Evolutionary conservation across 768 basidiomycete species (phyloP), one percentile per base, ranked within the genome.

Genomic region (Mycena amicta): DNA sequence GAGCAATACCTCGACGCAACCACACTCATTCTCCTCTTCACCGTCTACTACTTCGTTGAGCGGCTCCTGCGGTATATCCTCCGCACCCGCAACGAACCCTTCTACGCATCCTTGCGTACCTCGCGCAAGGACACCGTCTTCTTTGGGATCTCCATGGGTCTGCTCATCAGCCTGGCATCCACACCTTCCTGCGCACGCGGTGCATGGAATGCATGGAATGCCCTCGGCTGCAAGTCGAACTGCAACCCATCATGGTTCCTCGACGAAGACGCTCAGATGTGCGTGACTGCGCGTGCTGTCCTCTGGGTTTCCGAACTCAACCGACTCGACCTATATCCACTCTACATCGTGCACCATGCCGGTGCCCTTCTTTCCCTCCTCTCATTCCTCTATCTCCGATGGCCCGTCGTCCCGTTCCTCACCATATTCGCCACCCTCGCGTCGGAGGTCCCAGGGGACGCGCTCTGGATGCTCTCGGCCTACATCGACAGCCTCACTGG

Each of bases 231-330:
- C 55, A 31, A 59, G 18, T 54, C 57, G n/a, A 50, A 2, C 3
- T 25, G 53, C 2, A 53, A 55, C 12, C 59, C 62, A 23, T 30
- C 22, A 26, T 60, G 55, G 57, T 51, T 55, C 22, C 54, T 66
- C 53, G 59, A 59, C 53, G 50, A 53, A 0, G 63, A 64, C 41
- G 50, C 60, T n/a, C 46, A 41, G 31, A 59, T 55, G 29, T 66
- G 65, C 49, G 51, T 66, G 5, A 59, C 65, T 22, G 60, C 65
- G 23, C 45, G 65, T 31, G 65, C 65, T 11, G 55, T 66, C 22
- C 53, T 66, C 6, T 66, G 62, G 63, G 54, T 66, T 18, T 66
- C 62, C 3, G 65, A 66, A 45, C 52, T 66, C n/a, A 64, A 64
- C 51, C 53, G 65, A 27, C 50, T 66, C 22, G 65, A 64, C 47